Evolutionary conservation across 495 filamentous ascomycete species (phyloP), one percentile per base, ranked within the genome.

Genomic region (Terfezia boudieri): DNA sequence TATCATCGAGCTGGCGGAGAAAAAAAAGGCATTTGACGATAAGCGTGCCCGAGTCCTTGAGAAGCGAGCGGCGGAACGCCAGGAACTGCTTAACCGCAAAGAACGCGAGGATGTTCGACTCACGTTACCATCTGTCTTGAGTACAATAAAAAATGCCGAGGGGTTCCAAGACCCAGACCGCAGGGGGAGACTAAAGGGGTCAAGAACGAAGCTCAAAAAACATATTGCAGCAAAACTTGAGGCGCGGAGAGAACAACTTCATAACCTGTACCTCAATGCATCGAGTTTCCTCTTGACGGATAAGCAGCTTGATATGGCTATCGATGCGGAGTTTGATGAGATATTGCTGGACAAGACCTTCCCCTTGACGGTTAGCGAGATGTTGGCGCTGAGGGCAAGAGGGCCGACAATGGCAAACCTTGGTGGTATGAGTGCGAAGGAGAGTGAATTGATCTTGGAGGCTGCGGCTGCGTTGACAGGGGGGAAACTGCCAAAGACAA

Each of bases 391-490:
- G 51, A 58, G 55, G 53, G 56, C 60, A 22, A 59, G 58, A 36
- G 64, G 41, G 41, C 41, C 41, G 14, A 14, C 41, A 20, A 20
- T 46, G 41, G 4, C 41, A 20, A 46, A 20, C 41, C 41, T 55
- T n/a, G 53, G 51, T 9, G 58, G 57, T 32, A 56, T 55, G 16
- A 64, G 56, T 43, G 59, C 65, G 54, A 60, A 43, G 16, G 66
- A 69, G 49, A 70, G 71, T 60, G 69, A 73, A 56, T 73, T 78
- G 66, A 67, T 82, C 57, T 73, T 72, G 70, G 72, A 73, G 66
- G 71, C 83, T 57, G 75, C 71, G 20, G 80, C 81, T 65, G 67
- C 73, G 63, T 67, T 84, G 57, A 83, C 77, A 35, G 80, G 80
- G 11, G 80, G 78, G 54, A 82, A 79, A 68, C 64, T 81, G 62